Evolutionary conservation across 169 alveolate genomes (phyloP), one percentile per base, ranked within the genome.

Genomic region (Cryptosporidium bovis): DNA sequence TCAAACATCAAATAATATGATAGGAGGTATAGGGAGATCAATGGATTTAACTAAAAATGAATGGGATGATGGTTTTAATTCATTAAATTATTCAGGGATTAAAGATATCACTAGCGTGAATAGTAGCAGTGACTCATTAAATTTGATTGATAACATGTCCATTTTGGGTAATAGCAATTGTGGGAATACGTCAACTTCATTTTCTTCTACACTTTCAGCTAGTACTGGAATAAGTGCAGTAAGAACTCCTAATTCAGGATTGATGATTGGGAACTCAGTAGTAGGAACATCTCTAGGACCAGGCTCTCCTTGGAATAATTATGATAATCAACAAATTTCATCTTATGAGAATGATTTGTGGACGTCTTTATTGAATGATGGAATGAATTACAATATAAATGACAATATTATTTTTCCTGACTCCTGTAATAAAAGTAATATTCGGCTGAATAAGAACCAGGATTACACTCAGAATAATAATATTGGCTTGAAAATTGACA

Each of bases 21-120:
- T 77, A 15, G 87, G 71, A 8, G 87, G 87, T n/a, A 8, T 77
- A 13, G 87, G 64, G 5, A 77, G 87, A 48, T 34, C 87, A 60
- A 20, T 60, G 56, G 31, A 31, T 44, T 24, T 60, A 31, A 24
- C 31, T n/a, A 8, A 77, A 10, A 77, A 56, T 50, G 33, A 56
- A 40, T 77, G 87, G 87, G 40, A 29, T 44, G 48, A 44, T 24
- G 87, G 64, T 3, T 60, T 77, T n/a, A 77, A 31, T 31, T 62
- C 56, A 1, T 7, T 15, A 24, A 77, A 44, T 36, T 48, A 44
- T 40, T 62, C 87, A 1, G 33, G 31, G 58, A 46, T 77, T 56
- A 77, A 62, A 27, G 71, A 62, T 5, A 71, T 58, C 6, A 3
- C 64, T 55, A 40, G 48, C 10, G 48, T 40, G 48, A 8, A 40